Conservation (phyloP, 306 rosid species). For the Vigna hirtella region DNA sequence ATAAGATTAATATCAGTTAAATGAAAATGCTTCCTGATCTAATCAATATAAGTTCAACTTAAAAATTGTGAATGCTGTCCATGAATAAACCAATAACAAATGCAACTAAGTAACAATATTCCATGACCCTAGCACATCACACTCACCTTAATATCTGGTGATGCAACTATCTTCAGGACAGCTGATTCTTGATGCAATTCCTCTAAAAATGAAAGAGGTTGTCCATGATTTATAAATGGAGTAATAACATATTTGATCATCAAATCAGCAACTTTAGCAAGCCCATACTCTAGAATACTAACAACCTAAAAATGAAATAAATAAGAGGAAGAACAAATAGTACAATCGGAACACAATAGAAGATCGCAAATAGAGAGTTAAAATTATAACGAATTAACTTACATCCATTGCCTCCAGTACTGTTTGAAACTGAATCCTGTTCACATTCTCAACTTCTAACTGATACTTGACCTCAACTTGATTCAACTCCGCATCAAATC, state of each 20-base stretch:
- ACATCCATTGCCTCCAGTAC: conserved; percentile 91
- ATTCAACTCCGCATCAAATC: conserved; percentile 64
- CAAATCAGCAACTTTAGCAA: conserved; percentile 89
- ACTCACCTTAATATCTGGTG: conserved; percentile 62
- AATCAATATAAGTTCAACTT: conserved; percentile 1
- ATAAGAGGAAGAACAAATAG: conserved; percentile 37
- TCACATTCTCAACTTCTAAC: conserved; percentile 49
- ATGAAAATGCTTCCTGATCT: conserved; percentile 33
- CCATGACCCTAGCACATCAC: conserved; percentile 17
- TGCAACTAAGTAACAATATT: not conserved
- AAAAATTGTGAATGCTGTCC: conserved; percentile 9
- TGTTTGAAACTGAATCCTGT: conserved; percentile 62
- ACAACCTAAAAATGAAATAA: conserved; percentile 54
- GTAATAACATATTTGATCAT: conserved; percentile 70
- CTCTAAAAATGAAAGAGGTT: conserved; percentile 62
- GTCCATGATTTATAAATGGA: conserved; percentile 62
- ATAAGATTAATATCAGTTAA: conserved; percentile 39
- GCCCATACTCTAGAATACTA: conserved; percentile 89
- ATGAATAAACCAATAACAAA: conserved; percentile 26
- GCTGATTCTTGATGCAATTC: conserved; percentile 62
- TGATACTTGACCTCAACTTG: conserved; percentile 63
- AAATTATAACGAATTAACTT: conserved; percentile 48
- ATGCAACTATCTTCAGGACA: conserved; percentile 64
- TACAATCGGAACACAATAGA: conserved; percentile 15
- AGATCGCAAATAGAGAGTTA: not conserved